phyloP scores from a whole-genome alignment of 306 rosid species.

The Prunus mongolica region DNA sequence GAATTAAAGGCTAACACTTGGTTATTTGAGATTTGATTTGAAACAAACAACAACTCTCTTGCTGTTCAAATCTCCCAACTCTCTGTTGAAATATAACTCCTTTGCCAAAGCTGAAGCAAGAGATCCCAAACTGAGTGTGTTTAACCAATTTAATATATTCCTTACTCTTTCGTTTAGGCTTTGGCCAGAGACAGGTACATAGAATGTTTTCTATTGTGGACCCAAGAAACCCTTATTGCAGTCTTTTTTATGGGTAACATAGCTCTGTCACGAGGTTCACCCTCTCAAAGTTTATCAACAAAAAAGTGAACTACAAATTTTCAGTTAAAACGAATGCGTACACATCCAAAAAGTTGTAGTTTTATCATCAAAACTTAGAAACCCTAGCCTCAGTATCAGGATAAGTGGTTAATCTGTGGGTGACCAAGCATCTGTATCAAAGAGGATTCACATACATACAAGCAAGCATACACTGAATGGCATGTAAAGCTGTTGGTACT shows the following conservation, averaged over 20 bases:
- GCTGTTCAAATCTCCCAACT: background rate
- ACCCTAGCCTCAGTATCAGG: background rate
- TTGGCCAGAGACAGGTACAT: background rate
- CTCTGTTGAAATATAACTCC: background rate
- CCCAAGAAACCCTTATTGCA: background rate
- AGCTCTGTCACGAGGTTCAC: background rate
- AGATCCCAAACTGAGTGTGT: background rate
- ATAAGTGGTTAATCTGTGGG: too few species aligned
- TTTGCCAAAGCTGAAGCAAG: background rate
- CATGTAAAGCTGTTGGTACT: constrained; percentile 22
- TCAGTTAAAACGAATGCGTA: background rate
- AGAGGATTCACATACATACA: background rate
- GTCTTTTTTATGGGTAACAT: too few species aligned
- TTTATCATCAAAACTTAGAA: background rate
- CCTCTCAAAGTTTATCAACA: background rate
- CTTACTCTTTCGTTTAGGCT: background rate
- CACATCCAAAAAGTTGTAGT: background rate
- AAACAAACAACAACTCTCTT: background rate
- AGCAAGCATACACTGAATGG: background rate
- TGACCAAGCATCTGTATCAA: background rate
- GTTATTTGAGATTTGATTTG: background rate
- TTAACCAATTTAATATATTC: background rate
- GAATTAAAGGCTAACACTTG: background rate
- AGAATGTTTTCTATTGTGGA: background rate
- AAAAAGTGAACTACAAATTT: background rate